These are phyloP conservation scores for Phallus indusiatus DNA, from an alignment of 768 basidiomycete species.

Conservation along the genomic window DNA sequence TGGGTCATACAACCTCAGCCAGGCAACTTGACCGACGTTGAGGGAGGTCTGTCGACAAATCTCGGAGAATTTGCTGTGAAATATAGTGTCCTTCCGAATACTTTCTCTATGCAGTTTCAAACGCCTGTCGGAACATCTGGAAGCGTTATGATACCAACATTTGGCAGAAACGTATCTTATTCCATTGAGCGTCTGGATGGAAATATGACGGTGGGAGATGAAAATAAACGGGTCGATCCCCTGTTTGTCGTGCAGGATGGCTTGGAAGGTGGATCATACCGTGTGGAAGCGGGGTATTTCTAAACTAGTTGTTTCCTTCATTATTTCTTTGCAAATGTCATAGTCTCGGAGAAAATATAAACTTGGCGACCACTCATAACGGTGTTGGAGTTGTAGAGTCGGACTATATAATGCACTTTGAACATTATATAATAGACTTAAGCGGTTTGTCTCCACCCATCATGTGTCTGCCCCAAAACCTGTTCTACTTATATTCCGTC, in stretches of 20 bases:
- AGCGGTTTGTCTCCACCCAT: no score
- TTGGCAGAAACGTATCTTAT: background rate
- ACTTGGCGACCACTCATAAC: no score
- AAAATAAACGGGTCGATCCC: background rate
- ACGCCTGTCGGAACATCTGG: background rate
- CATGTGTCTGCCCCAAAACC: no score
- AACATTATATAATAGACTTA: no score
- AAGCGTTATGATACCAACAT: slow-evolving; percentile 1
- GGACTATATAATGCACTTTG: no score
- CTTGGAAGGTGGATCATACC: slow-evolving; percentile 2
- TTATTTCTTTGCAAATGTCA: no score
- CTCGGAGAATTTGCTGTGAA: slow-evolving; percentile 1
- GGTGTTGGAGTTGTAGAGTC: no score
- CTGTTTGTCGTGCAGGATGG: slow-evolving; percentile 2
- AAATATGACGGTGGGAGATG: background rate
- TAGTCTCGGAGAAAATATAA: no score
- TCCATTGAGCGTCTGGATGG: background rate
- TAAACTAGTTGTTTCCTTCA: background rate
- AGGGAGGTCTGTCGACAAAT: background rate
- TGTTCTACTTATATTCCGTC: no score
- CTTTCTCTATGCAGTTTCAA: slow-evolving; percentile 2
- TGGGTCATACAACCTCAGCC: slow-evolving; percentile 3
- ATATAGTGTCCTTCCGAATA: background rate
- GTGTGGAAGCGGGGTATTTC: background rate
- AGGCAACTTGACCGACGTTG: background rate